These are phyloP conservation scores for Albizia julibrissin DNA, from an alignment of 306 rosid species.

Conservation along the genomic window DNA sequence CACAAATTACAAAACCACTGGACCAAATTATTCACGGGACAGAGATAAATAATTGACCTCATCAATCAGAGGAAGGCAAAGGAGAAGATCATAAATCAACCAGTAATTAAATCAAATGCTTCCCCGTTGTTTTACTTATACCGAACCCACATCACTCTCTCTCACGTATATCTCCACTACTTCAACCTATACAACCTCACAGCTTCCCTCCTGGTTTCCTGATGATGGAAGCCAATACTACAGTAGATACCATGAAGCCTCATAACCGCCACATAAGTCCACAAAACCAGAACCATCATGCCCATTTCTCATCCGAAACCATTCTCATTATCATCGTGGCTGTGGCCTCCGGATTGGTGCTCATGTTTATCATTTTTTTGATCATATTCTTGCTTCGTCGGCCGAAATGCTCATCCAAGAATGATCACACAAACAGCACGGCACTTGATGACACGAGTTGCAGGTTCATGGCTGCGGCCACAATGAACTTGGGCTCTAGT, in stretches of 20 bases:
- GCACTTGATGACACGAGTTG: constrained; percentile 49
- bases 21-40: constrained; percentile 46
- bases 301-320: constrained; percentile 53
- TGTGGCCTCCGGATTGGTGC: constrained; percentile 34
- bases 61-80: constrained; percentile 32
- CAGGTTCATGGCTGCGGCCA: constrained; percentile 59
- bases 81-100: background rate
- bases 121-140: constrained; percentile 13
- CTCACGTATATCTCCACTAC: constrained; percentile 13
- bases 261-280: constrained; percentile 38
- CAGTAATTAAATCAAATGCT: constrained; percentile 23
- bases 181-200: constrained; percentile 6
- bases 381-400: constrained; percentile 59
- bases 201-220: constrained; percentile 2
- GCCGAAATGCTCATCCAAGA: constrained; percentile 47
- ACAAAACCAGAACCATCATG: constrained; percentile 39
- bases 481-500: constrained; percentile 56
- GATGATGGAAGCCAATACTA: constrained; percentile 60
- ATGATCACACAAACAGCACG: constrained; percentile 34
- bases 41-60: constrained; percentile 32
- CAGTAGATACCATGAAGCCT: constrained; percentile 23
- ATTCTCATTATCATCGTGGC: constrained; percentile 50
- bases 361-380: constrained; percentile 47
- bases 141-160: constrained; percentile 27
- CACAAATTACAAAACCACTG: constrained; percentile 35